Evolutionary conservation across 192 early-diverging fungal genomes (phyloP).

Genomic region (Podila epigama): DNA sequence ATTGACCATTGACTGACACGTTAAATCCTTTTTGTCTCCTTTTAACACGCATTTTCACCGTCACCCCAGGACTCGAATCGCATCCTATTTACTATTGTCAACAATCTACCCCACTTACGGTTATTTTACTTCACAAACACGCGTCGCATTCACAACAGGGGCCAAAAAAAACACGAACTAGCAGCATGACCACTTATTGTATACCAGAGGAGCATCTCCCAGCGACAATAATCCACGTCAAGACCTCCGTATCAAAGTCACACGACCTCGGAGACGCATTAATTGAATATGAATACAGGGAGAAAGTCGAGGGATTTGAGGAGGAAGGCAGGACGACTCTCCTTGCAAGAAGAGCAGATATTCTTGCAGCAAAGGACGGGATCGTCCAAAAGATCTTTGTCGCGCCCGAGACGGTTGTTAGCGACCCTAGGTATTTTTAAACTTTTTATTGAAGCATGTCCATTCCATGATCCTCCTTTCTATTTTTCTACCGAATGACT

Average conservation of each 20-base stretch:
- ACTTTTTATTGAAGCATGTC: too few species aligned
- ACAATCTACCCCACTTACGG: too few species aligned
- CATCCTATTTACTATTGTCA: too few species aligned
- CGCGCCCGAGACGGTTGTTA: too few species aligned
- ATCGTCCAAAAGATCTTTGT: conserved; percentile 10
- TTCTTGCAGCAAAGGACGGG: conserved; percentile 32
- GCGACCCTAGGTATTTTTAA: too few species aligned
- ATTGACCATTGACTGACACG: too few species aligned
- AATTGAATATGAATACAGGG: conserved; percentile 38
- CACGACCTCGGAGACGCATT: conserved; percentile 32
- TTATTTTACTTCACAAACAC: neutral
- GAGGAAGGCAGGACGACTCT: conserved; percentile 16
- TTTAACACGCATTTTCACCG: too few species aligned
- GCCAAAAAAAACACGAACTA: conserved; percentile 6
- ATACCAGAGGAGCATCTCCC: conserved; percentile 19
- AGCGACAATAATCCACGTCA: conserved; percentile 25
- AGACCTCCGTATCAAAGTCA: conserved; percentile 4
- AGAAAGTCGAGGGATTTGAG: conserved; percentile 24
- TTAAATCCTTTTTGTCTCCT: too few species aligned
- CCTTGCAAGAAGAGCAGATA: conserved; percentile 20
- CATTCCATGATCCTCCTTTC: too few species aligned
- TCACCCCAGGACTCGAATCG: too few species aligned
- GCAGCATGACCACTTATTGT: conserved; percentile 9
- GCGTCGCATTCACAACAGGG: too few species aligned
- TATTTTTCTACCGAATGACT: too few species aligned